Percentiles rank a stretch among this genome's conserved stretches.
Evolutionary conservation across 2,329 filamentous ascomycete species (phyloP).

Genomic region (Camillea tinctor): DNA sequence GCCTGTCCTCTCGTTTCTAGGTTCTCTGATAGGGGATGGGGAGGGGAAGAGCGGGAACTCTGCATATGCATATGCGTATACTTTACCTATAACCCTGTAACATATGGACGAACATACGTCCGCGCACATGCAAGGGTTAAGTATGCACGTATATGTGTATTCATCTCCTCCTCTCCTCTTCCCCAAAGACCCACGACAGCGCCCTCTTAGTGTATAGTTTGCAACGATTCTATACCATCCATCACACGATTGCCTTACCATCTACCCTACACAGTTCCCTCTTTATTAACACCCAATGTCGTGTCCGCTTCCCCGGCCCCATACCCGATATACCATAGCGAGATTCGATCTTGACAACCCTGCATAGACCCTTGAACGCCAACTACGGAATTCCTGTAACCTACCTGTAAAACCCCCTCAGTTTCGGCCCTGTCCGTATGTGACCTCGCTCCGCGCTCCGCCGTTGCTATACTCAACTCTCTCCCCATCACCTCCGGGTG

Average conservation of each 20-base stretch:
- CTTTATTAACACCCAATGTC: not conserved
- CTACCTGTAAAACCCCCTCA: not conserved
- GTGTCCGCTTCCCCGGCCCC: not conserved
- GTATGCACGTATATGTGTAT: not conserved
- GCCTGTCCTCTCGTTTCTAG: too few species aligned
- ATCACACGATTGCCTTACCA: not conserved
- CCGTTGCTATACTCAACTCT: not conserved
- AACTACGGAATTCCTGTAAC: too few species aligned
- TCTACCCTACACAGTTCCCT: not conserved
- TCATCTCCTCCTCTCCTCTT: not conserved
- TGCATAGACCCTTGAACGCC: not conserved
- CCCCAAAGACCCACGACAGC: not conserved
- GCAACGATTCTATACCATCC: not conserved
- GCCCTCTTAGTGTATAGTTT: too few species aligned
- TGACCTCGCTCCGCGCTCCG: not conserved
- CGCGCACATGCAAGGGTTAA: not conserved
- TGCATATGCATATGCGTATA: not conserved
- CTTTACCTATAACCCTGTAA: not conserved
- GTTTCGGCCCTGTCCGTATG: not conserved
- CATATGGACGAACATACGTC: not conserved
- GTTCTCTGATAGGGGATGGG: too few species aligned
- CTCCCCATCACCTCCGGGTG: not conserved
- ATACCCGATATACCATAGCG: not conserved
- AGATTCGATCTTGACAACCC: not conserved
- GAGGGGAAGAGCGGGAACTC: not conserved